phyloP scores from a whole-genome alignment of 345 rosid genomes.

The Acer negundo region DNA sequence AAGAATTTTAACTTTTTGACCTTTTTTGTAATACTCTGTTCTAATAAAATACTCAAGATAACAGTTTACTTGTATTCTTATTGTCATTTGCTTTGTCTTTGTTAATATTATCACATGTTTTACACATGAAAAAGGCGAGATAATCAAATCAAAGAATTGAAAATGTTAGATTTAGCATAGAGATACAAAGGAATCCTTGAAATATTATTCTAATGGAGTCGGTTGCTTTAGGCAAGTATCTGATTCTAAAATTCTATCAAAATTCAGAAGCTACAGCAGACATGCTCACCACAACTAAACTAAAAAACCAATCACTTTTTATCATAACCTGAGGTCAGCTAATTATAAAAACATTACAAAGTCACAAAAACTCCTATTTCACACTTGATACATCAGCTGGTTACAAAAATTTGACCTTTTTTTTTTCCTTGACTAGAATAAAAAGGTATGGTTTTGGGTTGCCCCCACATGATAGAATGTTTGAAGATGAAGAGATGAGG shows the following conservation, averaged over 20 bases:
- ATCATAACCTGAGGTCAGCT: too few relatives aligned
- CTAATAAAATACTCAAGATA: neutral
- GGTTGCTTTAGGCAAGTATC: neutral
- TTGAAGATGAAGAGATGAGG: neutral
- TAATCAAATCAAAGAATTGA: neutral
- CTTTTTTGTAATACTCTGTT: neutral
- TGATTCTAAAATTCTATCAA: conserved; percentile 1
- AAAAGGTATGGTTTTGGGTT: too few relatives aligned
- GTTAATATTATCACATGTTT: neutral
- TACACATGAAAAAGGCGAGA: neutral
- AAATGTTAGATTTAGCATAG: neutral
- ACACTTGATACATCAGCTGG: neutral
- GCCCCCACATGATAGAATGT: too few relatives aligned
- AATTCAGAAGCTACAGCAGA: neutral
- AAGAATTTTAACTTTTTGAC: conserved; percentile 9
- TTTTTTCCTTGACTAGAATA: too few relatives aligned
- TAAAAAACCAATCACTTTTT: too few relatives aligned
- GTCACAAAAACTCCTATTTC: neutral
- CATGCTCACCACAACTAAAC: neutral
- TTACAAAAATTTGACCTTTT: too few relatives aligned
- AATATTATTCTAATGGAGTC: neutral
- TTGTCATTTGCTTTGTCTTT: neutral
- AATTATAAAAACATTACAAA: neutral
- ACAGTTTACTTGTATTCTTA: neutral
- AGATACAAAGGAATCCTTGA: neutral